These are phyloP conservation scores for Penicillium chermesinum DNA, from an alignment of 495 filamentous ascomycete genomes.

Conservation along the genomic window DNA sequence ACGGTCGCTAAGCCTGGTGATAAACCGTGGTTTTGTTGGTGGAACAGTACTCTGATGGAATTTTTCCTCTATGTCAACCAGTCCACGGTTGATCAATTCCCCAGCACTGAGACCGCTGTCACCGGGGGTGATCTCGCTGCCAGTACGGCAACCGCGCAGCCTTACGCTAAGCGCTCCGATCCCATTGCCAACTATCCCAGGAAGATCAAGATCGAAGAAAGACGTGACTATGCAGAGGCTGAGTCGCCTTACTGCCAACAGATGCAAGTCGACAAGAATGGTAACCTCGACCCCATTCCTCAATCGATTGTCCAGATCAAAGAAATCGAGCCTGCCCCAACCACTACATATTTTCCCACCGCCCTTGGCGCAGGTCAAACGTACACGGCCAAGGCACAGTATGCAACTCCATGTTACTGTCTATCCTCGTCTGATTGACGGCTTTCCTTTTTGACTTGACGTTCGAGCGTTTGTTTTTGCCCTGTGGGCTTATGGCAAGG, in stretches of 20 bases:
- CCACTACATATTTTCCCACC: slow-evolving; percentile 29
- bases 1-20: slow-evolving; percentile 53
- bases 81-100: slow-evolving; percentile 36
- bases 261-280: slow-evolving; percentile 56
- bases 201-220: slow-evolving; percentile 76
- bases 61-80: slow-evolving; percentile 73
- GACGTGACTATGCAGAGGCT: slow-evolving; percentile 45
- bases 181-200: slow-evolving; percentile 53
- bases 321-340: slow-evolving; percentile 49
- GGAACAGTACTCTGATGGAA: slow-evolving; percentile 78
- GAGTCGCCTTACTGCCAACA: slow-evolving; percentile 62
- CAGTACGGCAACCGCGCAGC: slow-evolving; percentile 13
- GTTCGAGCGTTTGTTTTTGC: slow-evolving; percentile 17
- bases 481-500: slow-evolving; percentile 14
- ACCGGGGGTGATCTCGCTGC: slow-evolving; percentile 16
- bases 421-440: slow-evolving; percentile 35
- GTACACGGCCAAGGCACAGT: slow-evolving; percentile 38
- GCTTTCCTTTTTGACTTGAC: slow-evolving; percentile 12
- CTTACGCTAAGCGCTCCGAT: slow-evolving; percentile 14
- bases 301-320: slow-evolving; percentile 52
- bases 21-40: slow-evolving; percentile 81
- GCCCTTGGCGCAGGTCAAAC: slow-evolving; percentile 26
- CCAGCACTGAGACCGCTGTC: slow-evolving; percentile 23
- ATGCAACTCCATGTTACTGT: slow-evolving; percentile 41
- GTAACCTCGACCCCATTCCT: slow-evolving; percentile 39